Evolutionary conservation across 805 yeast species (phyloP).

Genomic region (Saturnispora bothae): DNA sequence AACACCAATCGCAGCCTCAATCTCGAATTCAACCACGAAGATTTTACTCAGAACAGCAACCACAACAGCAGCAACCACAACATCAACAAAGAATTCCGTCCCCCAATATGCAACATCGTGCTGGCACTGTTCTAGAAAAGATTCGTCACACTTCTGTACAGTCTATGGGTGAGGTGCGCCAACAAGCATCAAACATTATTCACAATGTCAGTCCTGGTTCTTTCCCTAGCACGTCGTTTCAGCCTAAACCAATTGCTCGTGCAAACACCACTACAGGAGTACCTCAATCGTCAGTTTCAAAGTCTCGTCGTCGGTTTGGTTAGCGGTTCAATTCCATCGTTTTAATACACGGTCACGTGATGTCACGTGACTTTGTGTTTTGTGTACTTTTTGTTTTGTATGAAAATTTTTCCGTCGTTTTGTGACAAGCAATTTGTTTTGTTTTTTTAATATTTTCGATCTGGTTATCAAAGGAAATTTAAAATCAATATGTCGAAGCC

Average conservation of each 20-base stretch:
- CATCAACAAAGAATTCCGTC: neutral
- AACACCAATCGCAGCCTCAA: neutral
- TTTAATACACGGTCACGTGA: too few relatives aligned
- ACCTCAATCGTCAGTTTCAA: too few relatives aligned
- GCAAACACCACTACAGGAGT: constrained; percentile 1
- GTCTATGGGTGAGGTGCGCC: constrained; percentile 1
- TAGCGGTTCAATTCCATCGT: too few relatives aligned
- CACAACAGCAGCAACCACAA: neutral
- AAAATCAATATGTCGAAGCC: neutral
- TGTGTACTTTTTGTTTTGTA: neutral
- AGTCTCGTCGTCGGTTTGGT: constrained; percentile 6
- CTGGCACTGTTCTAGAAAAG: too few relatives aligned
- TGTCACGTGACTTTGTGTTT: neutral
- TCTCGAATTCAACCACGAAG: too few relatives aligned
- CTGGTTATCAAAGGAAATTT: too few relatives aligned
- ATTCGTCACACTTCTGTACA: constrained; percentile 1
- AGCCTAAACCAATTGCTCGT: neutral
- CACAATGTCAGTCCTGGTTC: neutral
- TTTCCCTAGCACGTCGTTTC: neutral
- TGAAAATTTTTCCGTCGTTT: constrained; percentile 7
- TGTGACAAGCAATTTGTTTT: constrained; percentile 8
- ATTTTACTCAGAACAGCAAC: neutral
- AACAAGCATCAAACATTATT: neutral
- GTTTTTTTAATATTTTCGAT: neutral
- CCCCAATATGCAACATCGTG: too few relatives aligned